Evolutionary conservation across 108 stramenopile genomes (phyloP).

Genomic region (Cyclotella atomus): DNA sequence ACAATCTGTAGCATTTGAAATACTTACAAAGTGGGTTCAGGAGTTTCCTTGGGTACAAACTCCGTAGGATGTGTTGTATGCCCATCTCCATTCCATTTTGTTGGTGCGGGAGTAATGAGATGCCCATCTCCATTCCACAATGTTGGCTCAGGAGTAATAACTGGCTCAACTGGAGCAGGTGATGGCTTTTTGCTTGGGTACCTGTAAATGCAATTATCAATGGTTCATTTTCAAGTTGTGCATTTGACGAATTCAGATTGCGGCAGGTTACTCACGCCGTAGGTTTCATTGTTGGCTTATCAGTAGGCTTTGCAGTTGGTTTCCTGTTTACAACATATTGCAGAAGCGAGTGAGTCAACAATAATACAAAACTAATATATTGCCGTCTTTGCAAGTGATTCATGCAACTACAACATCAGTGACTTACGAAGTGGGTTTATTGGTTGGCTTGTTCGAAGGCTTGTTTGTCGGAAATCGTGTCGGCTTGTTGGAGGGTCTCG

Average conservation of each 20-base stretch:
- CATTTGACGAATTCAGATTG: neutral
- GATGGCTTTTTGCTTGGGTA: neutral
- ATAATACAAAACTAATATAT: neutral
- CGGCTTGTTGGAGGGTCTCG: neutral
- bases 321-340: neutral
- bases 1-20: neutral
- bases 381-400: neutral
- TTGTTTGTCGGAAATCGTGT: neutral
- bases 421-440: neutral
- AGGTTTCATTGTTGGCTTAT: neutral
- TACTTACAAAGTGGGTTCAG: conserved; percentile 1
- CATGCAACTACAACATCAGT: neutral
- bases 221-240: neutral
- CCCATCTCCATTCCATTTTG: neutral
- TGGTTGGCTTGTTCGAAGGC: neutral
- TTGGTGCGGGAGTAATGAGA: neutral
- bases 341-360: neutral
- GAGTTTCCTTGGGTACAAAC: neutral
- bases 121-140: neutral
- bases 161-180: neutral
- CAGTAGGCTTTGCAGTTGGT: neutral
- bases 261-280: neutral
- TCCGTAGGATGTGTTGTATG: neutral
- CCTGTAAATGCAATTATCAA: neutral
- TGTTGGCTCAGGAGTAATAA: neutral